phyloP scores from a whole-genome alignment of 2,329 filamentous ascomycete species.

The Tricladium varicosporioides region DNA sequence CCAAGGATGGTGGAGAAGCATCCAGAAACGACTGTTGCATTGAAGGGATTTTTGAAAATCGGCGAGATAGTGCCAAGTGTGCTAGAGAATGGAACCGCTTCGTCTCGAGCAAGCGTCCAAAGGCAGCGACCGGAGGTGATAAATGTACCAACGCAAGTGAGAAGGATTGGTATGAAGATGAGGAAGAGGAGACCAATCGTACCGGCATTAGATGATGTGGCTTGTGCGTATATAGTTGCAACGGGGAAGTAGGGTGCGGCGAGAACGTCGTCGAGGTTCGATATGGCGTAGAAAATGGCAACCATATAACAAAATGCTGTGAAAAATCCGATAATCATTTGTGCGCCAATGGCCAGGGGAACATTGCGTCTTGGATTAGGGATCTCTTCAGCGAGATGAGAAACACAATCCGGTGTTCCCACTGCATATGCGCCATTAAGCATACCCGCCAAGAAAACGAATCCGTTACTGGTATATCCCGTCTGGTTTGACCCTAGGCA shows the following conservation, averaged over 20 bases:
- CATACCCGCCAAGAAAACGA: constrained; percentile 59
- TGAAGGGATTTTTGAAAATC: constrained; percentile 49
- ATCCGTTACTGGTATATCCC: constrained; percentile 47
- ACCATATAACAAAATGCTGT: constrained; percentile 53
- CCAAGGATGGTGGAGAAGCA: constrained; percentile 55
- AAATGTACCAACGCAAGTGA: constrained; percentile 53
- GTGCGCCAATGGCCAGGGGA: constrained; percentile 51
- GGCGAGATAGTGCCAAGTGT: constrained; percentile 47
- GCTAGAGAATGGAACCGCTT: constrained; percentile 51
- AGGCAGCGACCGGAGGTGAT: constrained; percentile 61
- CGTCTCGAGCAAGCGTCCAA: constrained; percentile 59
- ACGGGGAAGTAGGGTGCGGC: constrained; percentile 57
- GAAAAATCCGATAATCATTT: constrained; percentile 49
- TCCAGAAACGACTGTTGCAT: constrained; percentile 52
- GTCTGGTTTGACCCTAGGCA: constrained; percentile 44
- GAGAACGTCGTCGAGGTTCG: constrained; percentile 52
- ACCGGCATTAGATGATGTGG: constrained; percentile 49
- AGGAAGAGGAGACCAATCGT: constrained; percentile 53
- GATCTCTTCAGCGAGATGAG: constrained; percentile 65
- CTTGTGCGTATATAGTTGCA: constrained; percentile 63
- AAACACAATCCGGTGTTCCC: constrained; percentile 63
- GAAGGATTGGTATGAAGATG: constrained; percentile 50
- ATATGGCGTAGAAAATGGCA: constrained; percentile 56
- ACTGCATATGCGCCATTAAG: constrained; percentile 68
- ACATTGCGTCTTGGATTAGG: constrained; percentile 50